Conservation (phyloP, 1,139 yeast species). For the Pichia sp. region DNA sequence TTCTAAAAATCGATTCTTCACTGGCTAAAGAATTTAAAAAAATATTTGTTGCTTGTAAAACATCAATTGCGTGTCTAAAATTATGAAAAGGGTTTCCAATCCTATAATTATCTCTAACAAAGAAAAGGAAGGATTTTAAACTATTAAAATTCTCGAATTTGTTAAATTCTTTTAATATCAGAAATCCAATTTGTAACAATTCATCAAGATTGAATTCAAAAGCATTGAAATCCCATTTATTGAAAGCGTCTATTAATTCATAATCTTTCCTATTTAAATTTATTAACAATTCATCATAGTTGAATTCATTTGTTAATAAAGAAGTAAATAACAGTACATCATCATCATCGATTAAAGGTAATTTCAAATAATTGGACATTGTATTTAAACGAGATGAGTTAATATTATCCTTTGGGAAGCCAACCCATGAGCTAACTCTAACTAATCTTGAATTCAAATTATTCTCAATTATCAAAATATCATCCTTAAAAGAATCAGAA, state of each 20-base stretch:
- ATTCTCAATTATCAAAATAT: slow-evolving; percentile 6
- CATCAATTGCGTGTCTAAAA: slow-evolving; percentile 93
- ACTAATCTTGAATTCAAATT: slow-evolving; percentile 31
- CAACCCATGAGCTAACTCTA: slow-evolving; percentile 54
- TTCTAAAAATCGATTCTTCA: slow-evolving; percentile 15
- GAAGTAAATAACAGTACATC: slow-evolving; percentile 5
- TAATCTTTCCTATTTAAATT: slow-evolving; percentile 3
- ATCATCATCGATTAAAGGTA: slow-evolving; percentile 23
- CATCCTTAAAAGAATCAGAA: slow-evolving; percentile 1
- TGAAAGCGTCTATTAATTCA: slow-evolving; percentile 28
- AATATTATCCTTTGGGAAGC: slow-evolving; percentile 38
- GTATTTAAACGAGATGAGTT: slow-evolving; percentile 15
- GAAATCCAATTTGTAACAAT: slow-evolving; percentile 51
- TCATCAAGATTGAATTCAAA: slow-evolving; percentile 65
- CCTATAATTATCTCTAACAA: slow-evolving; percentile 70
- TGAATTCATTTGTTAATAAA: slow-evolving; percentile 1
- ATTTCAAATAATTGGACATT: slow-evolving; percentile 22
- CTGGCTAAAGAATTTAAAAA: slow-evolving; percentile 40
- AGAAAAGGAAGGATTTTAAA: slow-evolving; percentile 40
- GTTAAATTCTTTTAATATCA: slow-evolving; percentile 43
- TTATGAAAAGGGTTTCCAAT: slow-evolving; percentile 88
- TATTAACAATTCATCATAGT: background rate
- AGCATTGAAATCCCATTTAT: slow-evolving; percentile 55
- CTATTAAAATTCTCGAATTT: slow-evolving; percentile 4
- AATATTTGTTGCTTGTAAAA: slow-evolving; percentile 80